These are phyloP conservation scores for Kodamaea sp. DNA, from an alignment of 1,139 yeast genomes.

Conservation along the genomic window DNA sequence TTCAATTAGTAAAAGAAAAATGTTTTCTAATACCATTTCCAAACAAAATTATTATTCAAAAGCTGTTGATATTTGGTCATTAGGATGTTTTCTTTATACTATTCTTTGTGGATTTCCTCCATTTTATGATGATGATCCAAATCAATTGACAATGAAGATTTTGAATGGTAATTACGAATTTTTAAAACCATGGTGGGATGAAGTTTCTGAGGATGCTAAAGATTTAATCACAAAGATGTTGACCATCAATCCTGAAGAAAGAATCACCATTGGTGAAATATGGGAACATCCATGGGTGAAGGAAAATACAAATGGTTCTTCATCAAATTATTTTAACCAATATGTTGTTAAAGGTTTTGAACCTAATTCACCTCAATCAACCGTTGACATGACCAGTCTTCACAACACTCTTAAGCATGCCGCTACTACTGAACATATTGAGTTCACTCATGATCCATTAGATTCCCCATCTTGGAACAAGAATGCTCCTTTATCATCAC, in stretches of 20 bases:
- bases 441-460: constrained; percentile 4
- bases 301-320: constrained; percentile 1
- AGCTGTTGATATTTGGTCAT: constrained; percentile 94
- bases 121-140: constrained; percentile 84
- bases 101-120: constrained; percentile 95
- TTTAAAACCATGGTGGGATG: constrained; percentile 97
- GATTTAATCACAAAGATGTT: constrained; percentile 51
- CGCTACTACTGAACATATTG: constrained; percentile 10
- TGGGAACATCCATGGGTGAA: constrained; percentile 51
- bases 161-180: constrained; percentile 80
- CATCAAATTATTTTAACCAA: constrained; percentile 6
- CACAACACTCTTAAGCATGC: background rate
- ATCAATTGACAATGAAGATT: constrained; percentile 76
- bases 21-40: constrained; percentile 19
- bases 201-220: constrained; percentile 75
- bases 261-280: constrained; percentile 63
- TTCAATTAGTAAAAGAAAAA: constrained; percentile 6
- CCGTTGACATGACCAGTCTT: background rate
- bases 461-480: constrained; percentile 2
- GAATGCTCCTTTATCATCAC: constrained; percentile 16
- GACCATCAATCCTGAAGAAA: constrained; percentile 56
- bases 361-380: background rate
- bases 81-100: constrained; percentile 90
- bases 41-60: constrained; percentile 81
- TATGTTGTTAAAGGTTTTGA: constrained; percentile 6